Percentiles rank a stretch among this genome's conserved stretches.
Conservation (phyloP, 2,329 filamentous ascomycete genomes). For the Sclerotinia minor region DNA sequence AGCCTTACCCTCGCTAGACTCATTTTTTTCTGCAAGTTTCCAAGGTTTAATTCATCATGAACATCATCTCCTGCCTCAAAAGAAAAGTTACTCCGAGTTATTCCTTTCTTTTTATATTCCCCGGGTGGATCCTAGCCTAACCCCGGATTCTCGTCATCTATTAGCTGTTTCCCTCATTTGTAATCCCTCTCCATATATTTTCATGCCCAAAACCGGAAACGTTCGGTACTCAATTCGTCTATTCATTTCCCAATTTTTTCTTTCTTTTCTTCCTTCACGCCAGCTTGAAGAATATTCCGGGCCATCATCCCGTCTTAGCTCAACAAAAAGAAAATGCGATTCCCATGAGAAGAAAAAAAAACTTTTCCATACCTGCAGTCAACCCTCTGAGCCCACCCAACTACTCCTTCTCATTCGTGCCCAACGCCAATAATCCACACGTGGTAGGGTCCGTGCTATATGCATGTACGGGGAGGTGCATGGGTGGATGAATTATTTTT, state of each 20-base stretch:
- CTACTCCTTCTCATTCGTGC: conserved; percentile 1
- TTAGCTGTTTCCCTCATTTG: neutral
- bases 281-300: neutral
- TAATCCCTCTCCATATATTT: conserved; percentile 9
- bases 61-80: neutral
- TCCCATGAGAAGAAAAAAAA: neutral
- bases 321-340: neutral
- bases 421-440: conserved; percentile 12
- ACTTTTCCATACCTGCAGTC: neutral
- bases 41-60: neutral
- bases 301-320: neutral
- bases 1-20: conserved; percentile 15
- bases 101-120: conserved; percentile 9
- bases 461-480: conserved; percentile 4
- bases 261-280: neutral
- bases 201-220: conserved; percentile 16
- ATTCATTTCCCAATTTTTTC: neutral
- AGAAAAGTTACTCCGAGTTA: neutral
- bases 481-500: conserved; percentile 1
- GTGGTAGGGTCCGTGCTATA: conserved; percentile 9
- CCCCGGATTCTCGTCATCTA: neutral
- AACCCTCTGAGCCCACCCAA: conserved; percentile 5
- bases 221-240: conserved; percentile 1
- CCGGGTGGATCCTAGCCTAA: neutral
- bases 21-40: neutral